These are phyloP conservation scores for Zygosaccharomyces rouxii DNA, from an alignment of 805 yeast species.

Conservation along the genomic window DNA sequence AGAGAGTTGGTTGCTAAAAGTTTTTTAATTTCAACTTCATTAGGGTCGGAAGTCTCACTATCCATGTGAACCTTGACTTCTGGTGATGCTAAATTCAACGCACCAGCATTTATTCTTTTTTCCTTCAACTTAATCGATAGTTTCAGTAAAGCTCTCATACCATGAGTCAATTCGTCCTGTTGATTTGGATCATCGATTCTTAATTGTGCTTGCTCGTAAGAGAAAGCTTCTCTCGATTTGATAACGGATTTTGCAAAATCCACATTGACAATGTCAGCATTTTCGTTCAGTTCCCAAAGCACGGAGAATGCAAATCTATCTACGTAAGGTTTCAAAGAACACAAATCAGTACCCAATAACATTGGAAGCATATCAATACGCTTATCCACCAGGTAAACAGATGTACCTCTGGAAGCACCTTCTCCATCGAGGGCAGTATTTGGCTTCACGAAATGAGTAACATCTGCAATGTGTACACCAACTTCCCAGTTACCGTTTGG, in stretches of 20 bases:
- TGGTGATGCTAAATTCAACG: conserved; percentile 93
- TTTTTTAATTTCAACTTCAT: conserved; percentile 88
- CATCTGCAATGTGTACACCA: conserved; percentile 99
- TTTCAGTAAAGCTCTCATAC: conserved; percentile 75
- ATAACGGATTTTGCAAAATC: conserved; percentile 84
- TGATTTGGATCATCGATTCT: conserved; percentile 77
- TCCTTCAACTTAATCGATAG: conserved; percentile 84
- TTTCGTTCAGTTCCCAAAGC: conserved; percentile 86
- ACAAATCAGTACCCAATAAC: conserved; percentile 89
- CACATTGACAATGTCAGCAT: conserved; percentile 78
- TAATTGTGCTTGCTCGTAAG: conserved; percentile 88
- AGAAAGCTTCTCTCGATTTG: conserved; percentile 87
- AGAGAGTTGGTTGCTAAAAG: conserved; percentile 87
- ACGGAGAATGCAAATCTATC: conserved; percentile 95
- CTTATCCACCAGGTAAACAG: conserved; percentile 94
- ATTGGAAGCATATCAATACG: conserved; percentile 98
- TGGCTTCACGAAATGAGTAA: conserved; percentile 93
- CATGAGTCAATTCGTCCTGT: conserved; percentile 79
- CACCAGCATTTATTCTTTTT: conserved; percentile 89
- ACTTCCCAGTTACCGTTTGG: conserved; percentile 95
- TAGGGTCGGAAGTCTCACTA: conserved; percentile 94
- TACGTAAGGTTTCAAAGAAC: conserved; percentile 92
- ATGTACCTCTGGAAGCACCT: conserved; percentile 96
- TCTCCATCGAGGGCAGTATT: conserved; percentile 88
- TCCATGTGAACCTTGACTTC: conserved; percentile 97